Conservation (phyloP, 768 basidiomycete genomes). For the Cantharellus anzutake region DNA sequence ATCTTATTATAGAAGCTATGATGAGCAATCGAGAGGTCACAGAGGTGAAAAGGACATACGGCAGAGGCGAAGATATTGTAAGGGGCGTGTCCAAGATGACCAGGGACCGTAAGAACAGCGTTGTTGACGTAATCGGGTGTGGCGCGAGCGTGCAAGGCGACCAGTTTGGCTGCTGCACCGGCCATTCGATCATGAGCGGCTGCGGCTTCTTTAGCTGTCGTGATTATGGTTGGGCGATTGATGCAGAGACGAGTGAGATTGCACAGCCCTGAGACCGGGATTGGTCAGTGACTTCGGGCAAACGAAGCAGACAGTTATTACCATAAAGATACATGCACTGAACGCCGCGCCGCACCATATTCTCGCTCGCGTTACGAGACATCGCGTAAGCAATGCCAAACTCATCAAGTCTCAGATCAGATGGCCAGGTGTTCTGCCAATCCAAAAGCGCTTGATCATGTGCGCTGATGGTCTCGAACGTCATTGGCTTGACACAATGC, state of each 20-base stretch:
- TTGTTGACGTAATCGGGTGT: constrained; percentile 59
- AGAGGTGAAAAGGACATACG: constrained; percentile 12
- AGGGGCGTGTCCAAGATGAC: constrained; percentile 70
- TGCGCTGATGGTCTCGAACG: constrained; percentile 50
- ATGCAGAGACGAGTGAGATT: constrained; percentile 73
- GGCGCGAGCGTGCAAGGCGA: constrained; percentile 56
- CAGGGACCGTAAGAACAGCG: constrained; percentile 49
- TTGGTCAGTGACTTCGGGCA: background rate
- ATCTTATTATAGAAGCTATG: background rate
- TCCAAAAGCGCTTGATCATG: constrained; percentile 52
- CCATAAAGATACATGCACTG: constrained; percentile 67
- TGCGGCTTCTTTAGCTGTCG: background rate
- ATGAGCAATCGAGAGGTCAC: background rate
- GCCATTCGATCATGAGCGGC: constrained; percentile 45
- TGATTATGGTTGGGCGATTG: constrained; percentile 33
- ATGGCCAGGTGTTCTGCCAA: constrained; percentile 63
- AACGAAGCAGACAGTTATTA: background rate
- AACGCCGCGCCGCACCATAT: constrained; percentile 36
- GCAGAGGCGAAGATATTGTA: constrained; percentile 74
- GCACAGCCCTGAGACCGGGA: constrained; percentile 24
- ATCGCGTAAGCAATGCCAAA: constrained; percentile 53
- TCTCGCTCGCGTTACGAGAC: background rate
- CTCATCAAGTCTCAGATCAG: constrained; percentile 59
- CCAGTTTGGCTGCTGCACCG: constrained; percentile 55
- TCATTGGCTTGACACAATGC: constrained; percentile 57